Evolutionary conservation across 257 asterid genomes (phyloP), one percentile per base, ranked within the genome.

Genomic region (Przewalskia tangutica): DNA sequence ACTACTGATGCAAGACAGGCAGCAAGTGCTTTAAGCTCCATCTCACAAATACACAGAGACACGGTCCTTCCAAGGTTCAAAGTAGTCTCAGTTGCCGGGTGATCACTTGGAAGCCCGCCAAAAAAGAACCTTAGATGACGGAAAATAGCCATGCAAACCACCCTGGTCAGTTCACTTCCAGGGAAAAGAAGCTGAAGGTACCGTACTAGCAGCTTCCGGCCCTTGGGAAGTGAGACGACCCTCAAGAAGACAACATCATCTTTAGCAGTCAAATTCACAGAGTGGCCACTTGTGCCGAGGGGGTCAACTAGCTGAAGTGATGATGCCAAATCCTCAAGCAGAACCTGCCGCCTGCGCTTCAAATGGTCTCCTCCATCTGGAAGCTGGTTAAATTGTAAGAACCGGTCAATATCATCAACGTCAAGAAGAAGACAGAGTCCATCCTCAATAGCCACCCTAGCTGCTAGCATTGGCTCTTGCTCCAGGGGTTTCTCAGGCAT

Each of bases 401-500:
- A 90, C 20, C 99, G 90, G 87, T 93, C 98, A 9, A 94, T 94
- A 86, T 95, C 99, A 84, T 95, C 97, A 84, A 95, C 91, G 58
- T 95, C 99, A 14, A 95, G 97, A 56, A 95, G 90, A 77, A 94
- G 95, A 86, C 85, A 85, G 56, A 92, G 84, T 44, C 98, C 97
- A 84, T 95, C 98, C 88, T 95, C 99, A 78, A 95, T 91, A 80
- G 93, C 84, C 83, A 92, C 95, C 88, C 99, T 90, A 65, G 98
- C 99, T 20, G 97, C 99, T 82, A 95, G 98, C 96, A 95, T 89
- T 10, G 99, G 99, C 86, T 95, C 99, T 88, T 93, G 97, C 53
- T 95, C 99, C 87, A 95, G 85, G 80, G 98, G 98, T 91, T 93
- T 94, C 89, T 92, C 93, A 32, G 83, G 73, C 50, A 86, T 44